These are phyloP conservation scores for Hyphopichia burtonii DNA, from an alignment of 1,139 yeast genomes.

Conservation along the genomic window DNA sequence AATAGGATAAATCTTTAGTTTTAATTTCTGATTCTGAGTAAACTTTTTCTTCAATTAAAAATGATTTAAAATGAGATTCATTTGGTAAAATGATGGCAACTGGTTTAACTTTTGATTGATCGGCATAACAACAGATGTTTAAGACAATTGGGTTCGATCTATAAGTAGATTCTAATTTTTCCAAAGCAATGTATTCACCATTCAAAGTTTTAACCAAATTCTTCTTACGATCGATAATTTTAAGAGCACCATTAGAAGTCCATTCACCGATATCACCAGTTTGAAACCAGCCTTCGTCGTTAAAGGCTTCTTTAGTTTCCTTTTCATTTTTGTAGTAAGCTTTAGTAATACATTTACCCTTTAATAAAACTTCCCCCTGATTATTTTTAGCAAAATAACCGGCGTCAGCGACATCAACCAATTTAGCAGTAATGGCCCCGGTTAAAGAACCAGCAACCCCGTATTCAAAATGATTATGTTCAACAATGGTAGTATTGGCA, in stretches of 20 bases:
- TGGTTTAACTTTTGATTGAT: conserved; percentile 81
- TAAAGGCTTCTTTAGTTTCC: conserved; percentile 77
- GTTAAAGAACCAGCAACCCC: conserved; percentile 82
- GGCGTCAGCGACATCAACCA: conserved; percentile 89
- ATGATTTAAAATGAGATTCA: conserved; percentile 59
- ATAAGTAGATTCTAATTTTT: conserved; percentile 83
- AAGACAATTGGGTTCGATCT: conserved; percentile 76
- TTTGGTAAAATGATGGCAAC: conserved; percentile 87
- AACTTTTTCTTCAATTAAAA: conserved; percentile 54
- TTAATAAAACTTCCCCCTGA: conserved; percentile 89
- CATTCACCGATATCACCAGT: conserved; percentile 98
- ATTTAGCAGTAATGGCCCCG: conserved; percentile 82
- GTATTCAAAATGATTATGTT: conserved; percentile 61
- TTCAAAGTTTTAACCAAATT: conserved; percentile 92
- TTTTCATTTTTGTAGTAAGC: conserved; percentile 82
- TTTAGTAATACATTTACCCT: conserved; percentile 69
- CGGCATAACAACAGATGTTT: conserved; percentile 93
- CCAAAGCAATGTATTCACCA: conserved; percentile 98
- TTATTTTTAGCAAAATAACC: conserved; percentile 88
- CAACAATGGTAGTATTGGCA: conserved; percentile 78
- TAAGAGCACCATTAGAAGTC: conserved; percentile 76
- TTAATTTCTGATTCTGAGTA: conserved; percentile 49
- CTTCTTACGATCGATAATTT: conserved; percentile 91
- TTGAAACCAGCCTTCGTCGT: conserved; percentile 88
- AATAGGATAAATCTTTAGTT: conserved; percentile 44